Evolutionary conservation across 2,329 filamentous ascomycete genomes (phyloP), one percentile per base, ranked within the genome.

Genomic region (Cryphonectria japonica): DNA sequence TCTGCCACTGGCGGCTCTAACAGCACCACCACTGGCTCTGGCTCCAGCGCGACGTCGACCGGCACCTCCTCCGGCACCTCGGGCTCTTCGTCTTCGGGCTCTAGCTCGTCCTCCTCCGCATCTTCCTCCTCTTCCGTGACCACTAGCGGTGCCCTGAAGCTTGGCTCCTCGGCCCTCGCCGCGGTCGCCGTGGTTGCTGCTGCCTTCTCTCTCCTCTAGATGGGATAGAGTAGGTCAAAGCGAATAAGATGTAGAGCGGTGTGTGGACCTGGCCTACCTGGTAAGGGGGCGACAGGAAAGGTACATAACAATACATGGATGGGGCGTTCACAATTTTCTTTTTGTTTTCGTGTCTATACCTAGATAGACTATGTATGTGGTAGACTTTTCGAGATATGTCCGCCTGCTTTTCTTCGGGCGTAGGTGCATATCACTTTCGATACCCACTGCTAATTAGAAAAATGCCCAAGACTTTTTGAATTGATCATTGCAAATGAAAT

Each of bases 21-120:
- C 43, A 71, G 76, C 71, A 76, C 79, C n/a, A 74, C 76, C 66
- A 75, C 78, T 34, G 67, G 77, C 68, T 73, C 77, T 22, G 68
- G 72, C 72, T 29, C 73, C 74, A 75, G 74, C 43, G 72, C 67
- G 37, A 73, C 73, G 67, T 75, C 73, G 62, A 76, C 75, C 50
- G 72, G 69, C 67, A 70, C 74, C 29, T 63, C 76, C 26, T 65
- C 74, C 54, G 69, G 75, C 11, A 73, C 70, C 26, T 67, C 65
- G 6, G 64, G 64, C 50, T 66, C 64, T 3, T 57, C 64, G 5
- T 50, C 46, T 32, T 67, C 65, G 5, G 54, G 59, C 50, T 67
- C 71, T 1, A 57, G 26, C 63, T 54, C 57, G 14, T 37, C 57
- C 19, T 50, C 61, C 1, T 63, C 69, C 9, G 50, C 66, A 1